Evolutionary conservation across 495 filamentous ascomycete genomes (phyloP).

Genomic region (Podospora australis): DNA sequence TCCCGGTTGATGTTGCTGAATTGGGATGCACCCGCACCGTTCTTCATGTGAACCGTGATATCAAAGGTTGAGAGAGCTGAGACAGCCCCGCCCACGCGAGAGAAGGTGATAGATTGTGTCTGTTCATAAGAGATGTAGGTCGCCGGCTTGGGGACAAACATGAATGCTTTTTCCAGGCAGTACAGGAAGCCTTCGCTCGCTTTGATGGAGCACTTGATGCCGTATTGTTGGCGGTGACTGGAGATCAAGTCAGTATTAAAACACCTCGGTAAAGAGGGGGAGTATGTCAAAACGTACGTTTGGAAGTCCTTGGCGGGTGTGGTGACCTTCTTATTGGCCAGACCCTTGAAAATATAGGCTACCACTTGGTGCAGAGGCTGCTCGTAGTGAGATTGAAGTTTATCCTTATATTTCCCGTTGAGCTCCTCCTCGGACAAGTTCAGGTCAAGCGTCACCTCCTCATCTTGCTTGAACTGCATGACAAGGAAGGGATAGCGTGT

Average conservation of each 20-base stretch:
- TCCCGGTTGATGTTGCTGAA: constrained; percentile 99
- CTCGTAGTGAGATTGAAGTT: constrained; percentile 81
- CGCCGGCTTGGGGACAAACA: constrained; percentile 98
- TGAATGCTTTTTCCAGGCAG: constrained; percentile 95
- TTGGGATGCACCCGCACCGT: constrained; percentile 67
- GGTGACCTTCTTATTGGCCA: constrained; percentile 89
- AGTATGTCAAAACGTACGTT: constrained; percentile 37
- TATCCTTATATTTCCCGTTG: constrained; percentile 81
- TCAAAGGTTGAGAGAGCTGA: constrained; percentile 95
- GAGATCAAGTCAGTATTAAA: constrained; percentile 10
- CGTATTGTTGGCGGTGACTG: constrained; percentile 85
- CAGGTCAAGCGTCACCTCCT: constrained; percentile 92
- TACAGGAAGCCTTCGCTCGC: constrained; percentile 96
- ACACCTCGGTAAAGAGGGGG: background rate
- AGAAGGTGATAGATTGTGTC: constrained; percentile 84
- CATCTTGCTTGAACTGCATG: constrained; percentile 98
- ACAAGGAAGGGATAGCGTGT: constrained; percentile 98
- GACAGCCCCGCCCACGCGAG: constrained; percentile 87
- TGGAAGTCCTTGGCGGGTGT: constrained; percentile 90
- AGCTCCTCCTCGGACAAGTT: constrained; percentile 91
- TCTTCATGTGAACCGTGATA: constrained; percentile 84
- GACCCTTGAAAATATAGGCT: constrained; percentile 84
- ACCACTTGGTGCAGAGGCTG: constrained; percentile 86
- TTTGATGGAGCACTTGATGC: constrained; percentile 99
- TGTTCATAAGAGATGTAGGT: constrained; percentile 94